Evolutionary conservation across 73 alveolate genomes (phyloP).

Genomic region (Effrenium voratum): DNA sequence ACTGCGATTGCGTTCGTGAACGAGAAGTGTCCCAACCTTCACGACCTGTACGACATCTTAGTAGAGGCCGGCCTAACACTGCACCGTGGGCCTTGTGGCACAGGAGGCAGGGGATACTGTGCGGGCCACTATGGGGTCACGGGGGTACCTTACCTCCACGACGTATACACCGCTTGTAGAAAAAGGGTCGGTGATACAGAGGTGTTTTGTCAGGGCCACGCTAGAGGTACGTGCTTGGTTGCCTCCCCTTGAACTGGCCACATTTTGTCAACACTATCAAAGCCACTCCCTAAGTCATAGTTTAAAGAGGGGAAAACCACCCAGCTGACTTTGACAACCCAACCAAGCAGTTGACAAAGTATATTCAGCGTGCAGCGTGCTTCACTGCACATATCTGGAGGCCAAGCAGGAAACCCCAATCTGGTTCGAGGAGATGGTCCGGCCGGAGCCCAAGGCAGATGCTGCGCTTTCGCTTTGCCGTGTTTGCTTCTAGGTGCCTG

Average conservation of each 20-base stretch:
- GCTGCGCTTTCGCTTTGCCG: no score
- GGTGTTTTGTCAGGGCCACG: no score
- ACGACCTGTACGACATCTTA: conserved; percentile 77
- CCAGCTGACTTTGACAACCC: background rate
- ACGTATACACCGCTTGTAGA: no score
- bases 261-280: no score
- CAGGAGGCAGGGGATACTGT: no score
- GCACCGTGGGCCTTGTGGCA: background rate
- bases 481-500: background rate
- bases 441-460: background rate
- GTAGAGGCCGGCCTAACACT: conserved; percentile 52
- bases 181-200: no score
- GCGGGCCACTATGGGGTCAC: no score
- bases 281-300: no score
- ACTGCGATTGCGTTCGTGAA: conserved; percentile 93
- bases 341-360: background rate
- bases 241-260: no score
- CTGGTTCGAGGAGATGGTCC: conserved; percentile 76
- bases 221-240: no score
- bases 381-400: background rate
- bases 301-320: no score
- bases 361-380: background rate
- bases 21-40: conserved; percentile 66
- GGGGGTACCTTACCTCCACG: no score
- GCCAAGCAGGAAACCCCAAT: conserved; percentile 88